Evolutionary conservation across 2,329 filamentous ascomycete species (phyloP), one percentile per base, ranked within the genome.

Genomic region (Biscogniauxia mediterranea): DNA sequence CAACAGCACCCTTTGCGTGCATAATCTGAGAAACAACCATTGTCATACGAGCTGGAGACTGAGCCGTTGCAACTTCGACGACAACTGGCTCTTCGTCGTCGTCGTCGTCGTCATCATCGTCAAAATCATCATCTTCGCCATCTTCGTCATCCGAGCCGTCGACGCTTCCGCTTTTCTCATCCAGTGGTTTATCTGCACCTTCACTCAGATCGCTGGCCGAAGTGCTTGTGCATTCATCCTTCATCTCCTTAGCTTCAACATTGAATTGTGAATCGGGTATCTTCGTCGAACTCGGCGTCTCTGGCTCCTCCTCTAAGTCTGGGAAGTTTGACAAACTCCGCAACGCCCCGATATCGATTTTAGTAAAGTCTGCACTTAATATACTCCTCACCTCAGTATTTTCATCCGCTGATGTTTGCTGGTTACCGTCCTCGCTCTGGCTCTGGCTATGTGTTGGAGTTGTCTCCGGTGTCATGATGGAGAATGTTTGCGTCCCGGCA

Each of bases 1-100:
- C 91, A 56, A 97, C 80, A 56, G 89, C 89, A 23, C 92, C 91
- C 71, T 91, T 89, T 49, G 87, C 89, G 28, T 84, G 82, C 60
- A 93, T 86, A 59, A 87, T 83, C 58, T 89, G 86, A 1, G 89
- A 86, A 2, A 85, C 83, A 54, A 86, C 79, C 52, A 85, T 81
- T 50, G 86, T 83, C 57, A 86, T 83, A 6, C 83, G 81, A 17
- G 85, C 78, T 17, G 83, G 82, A 63, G 85, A 82, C 20, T 83
- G 79, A 17, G 85, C 80, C 4, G 83, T 79, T 13, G 80, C 86
- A 57, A 91, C 84, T 69, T 91, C 88, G 62, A 88, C 90, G 28
- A 93, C 83, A 38, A 92, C 80, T 1, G 88, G 83, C 69, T 90
- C 88, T 65, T 91, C 81, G 46, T 78, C 73, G 23, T 79, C 78